Conservation (phyloP, 2,329 filamentous ascomycete species). For the Passalora sequoiae region DNA sequence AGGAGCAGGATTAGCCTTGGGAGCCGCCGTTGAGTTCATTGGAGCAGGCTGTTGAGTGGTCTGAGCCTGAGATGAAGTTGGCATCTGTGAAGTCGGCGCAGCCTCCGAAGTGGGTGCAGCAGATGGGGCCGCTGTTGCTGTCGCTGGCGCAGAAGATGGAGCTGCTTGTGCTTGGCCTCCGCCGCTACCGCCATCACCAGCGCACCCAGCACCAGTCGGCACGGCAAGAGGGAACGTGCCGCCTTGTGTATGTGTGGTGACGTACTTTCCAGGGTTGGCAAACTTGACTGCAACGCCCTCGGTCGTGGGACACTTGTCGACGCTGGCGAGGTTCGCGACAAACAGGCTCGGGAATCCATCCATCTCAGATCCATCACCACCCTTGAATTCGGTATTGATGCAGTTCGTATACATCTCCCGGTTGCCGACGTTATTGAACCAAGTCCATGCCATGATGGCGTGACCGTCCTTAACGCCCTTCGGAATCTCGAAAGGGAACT, state of each 20-base stretch:
- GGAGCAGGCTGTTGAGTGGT: slow-evolving; percentile 1
- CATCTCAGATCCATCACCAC: slow-evolving; percentile 52
- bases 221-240: slow-evolving; percentile 22
- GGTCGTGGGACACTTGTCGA: slow-evolving; percentile 47
- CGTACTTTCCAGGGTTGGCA: slow-evolving; percentile 59
- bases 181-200: slow-evolving; percentile 5
- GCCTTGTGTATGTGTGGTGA: slow-evolving; percentile 40
- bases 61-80: slow-evolving; percentile 2
- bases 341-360: slow-evolving; percentile 68
- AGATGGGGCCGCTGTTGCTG: slow-evolving; percentile 2
- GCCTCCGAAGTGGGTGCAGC: slow-evolving; percentile 4
- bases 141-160: slow-evolving; percentile 6
- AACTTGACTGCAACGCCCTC: slow-evolving; percentile 58
- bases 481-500: slow-evolving; percentile 68
- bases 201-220: slow-evolving; percentile 22
- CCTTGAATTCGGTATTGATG: slow-evolving; percentile 63
- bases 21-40: not conserved
- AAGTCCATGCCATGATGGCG: slow-evolving; percentile 83
- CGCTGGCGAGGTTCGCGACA: slow-evolving; percentile 61
- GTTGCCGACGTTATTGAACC: slow-evolving; percentile 90
- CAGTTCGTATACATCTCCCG: slow-evolving; percentile 99
- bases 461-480: slow-evolving; percentile 66
- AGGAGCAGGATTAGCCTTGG: not conserved
- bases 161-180: slow-evolving; percentile 6
- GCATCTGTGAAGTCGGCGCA: slow-evolving; percentile 5